Evolutionary conservation across 192 early-diverging fungal genomes (phyloP), one percentile per base, ranked within the genome.

Genomic region (Cladochytrium replicatum): DNA sequence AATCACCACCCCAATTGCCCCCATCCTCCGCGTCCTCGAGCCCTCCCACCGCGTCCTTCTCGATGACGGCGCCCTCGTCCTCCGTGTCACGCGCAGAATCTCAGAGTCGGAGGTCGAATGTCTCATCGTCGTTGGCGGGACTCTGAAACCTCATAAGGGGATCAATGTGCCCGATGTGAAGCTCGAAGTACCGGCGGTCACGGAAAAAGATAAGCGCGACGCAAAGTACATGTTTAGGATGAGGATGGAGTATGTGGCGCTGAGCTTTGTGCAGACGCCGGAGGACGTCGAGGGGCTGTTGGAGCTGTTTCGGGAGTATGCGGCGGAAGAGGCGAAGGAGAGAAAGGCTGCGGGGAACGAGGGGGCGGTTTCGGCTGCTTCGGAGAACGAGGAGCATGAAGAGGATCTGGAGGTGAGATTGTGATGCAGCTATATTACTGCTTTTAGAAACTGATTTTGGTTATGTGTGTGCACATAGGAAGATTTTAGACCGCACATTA

Each of bases 311-410:
- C n/a, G 17, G 17, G 43, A 44, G 17, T 13, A 37, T 13, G 34
- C 13, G 17, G 17, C 13, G 17, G 34, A 32, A 62, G n/a, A n/a
- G n/a, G n/a, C n/a, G n/a, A n/a, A n/a, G n/a, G 71, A 28, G 88
- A 84, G 46, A 76, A 72, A 52, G 52, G 74, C 50, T 87, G 87
- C 75, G 79, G 43, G 22, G 13, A 27, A 13, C 11, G 32, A 13
- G 32, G 22, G 32, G n/a, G 22, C 32, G 13, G 43, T 27, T 44
- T 37, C 13, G 13, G 17, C 13, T 37, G 13, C 13, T 37, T 37
- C 34, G 13, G 34, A 37, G 13, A 37, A 13, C 17, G 34, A n/a
- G n/a, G n/a, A n/a, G n/a, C n/a, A n/a, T n/a, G n/a, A n/a, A n/a
- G n/a, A n/a, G n/a, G n/a, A n/a, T n/a, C n/a, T n/a, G n/a, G n/a